Base-by-base conservation (phyloP, 2,329 filamentous ascomycete genomes). In the Trichoderma koningiopsis region DNA sequence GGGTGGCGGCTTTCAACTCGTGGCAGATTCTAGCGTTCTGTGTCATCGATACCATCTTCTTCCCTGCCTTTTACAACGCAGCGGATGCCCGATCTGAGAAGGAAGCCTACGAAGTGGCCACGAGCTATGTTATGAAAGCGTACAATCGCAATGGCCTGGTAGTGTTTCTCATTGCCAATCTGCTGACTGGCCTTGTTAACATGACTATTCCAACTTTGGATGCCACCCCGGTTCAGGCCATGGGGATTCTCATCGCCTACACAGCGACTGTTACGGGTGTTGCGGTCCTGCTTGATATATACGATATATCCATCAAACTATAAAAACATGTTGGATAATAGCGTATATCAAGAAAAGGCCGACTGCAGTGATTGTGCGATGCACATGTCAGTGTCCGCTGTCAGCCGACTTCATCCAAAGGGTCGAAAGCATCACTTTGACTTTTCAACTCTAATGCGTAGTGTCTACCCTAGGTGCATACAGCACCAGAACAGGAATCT, bases 1-100 rank as follows among this genome's bases (percentile, higher is more conserved):
- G 95, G 94, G 91, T 97, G 8, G 87, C 90, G n/a, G 91, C 93
- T 3, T 97, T 96, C 84, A 99, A 98, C 82, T 90, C 88, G 71
- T 84, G 86, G n/a, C 93, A 97, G 77, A 83, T 99, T 11, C 83
- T 92, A 8, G 85, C 91, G 1, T 97, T 95, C 79, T 94, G 90
- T 75, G 77, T 90, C 16, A 86, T 96, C 29, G 95, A 99, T 78
- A 89, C 87, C 3, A 31, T 92, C 3, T 89, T 94, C 79, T 97
- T 97, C 79, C 92, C 93, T 0, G 83, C 85, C 2, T 86, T 91
- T 6, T 88, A 93, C 79, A 88, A 85, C 71, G 86, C 88, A 1
- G 80, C 80, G 0, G 83, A 85, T 67, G 76, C 78, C 14, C 83
- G 83, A 73, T 81, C 85, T 0, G 93, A 96, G 78, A 83, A 81